A percentile compares a stretch with the other conserved stretches of the same genome.
Conservation (phyloP, 2,329 filamentous ascomycete genomes). For the Lachnellula cervina region DNA sequence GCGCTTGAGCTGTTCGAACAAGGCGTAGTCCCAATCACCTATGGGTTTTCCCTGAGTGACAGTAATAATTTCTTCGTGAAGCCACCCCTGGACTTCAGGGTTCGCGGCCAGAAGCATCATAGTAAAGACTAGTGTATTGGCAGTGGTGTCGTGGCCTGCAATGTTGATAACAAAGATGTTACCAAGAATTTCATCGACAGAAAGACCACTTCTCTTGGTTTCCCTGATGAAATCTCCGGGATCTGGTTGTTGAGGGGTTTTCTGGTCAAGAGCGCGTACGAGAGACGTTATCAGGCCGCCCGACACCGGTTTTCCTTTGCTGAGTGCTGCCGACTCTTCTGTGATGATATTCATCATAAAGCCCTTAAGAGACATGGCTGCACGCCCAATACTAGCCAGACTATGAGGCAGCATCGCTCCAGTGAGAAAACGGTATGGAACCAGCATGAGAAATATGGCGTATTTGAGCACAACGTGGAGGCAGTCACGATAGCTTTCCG, state of each 20-base stretch:
- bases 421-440: background rate
- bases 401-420: background rate
- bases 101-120: constrained; percentile 17
- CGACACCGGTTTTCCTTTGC: background rate
- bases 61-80: constrained; percentile 9
- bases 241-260: background rate
- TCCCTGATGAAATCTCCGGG: background rate
- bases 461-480: background rate
- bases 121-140: constrained; percentile 19
- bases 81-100: constrained; percentile 1
- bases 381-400: background rate
- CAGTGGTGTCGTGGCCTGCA: constrained; percentile 25
- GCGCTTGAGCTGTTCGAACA: constrained; percentile 8
- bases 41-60: background rate
- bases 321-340: background rate
- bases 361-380: background rate
- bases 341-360: background rate
- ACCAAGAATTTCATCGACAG: constrained; percentile 25
- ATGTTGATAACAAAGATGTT: constrained; percentile 24
- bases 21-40: constrained; percentile 36
- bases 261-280: background rate
- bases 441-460: background rate
- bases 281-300: background rate
- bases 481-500: background rate
- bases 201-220: background rate